Percentiles rank a stretch among this genome's conserved stretches.
These are phyloP conservation scores for Globisporangium yorkense DNA, from an alignment of 352 stramenopile genomes.

Conservation along the genomic window DNA sequence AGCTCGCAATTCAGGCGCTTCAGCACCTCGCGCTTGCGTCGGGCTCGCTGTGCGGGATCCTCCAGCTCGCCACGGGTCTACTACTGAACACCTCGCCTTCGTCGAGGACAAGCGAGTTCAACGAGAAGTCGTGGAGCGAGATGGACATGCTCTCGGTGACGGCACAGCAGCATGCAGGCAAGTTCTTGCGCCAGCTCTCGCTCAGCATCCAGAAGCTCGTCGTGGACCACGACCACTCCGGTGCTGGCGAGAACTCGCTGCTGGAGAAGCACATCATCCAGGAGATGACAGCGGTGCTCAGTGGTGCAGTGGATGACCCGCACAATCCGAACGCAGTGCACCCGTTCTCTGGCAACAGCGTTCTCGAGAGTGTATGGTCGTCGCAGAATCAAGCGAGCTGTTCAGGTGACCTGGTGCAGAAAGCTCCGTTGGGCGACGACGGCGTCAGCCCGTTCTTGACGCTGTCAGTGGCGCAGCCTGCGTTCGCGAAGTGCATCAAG, in stretches of 20 bases:
- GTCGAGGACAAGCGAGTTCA: conserved; percentile 13
- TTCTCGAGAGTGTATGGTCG: neutral
- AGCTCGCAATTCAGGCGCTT: conserved; percentile 54
- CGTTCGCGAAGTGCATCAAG: conserved; percentile 41
- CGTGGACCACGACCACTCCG: conserved; percentile 22
- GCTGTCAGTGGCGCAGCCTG: conserved; percentile 9
- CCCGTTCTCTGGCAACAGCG: neutral
- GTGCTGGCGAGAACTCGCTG: conserved; percentile 26
- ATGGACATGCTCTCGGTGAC: conserved; percentile 54
- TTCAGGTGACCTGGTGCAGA: neutral
- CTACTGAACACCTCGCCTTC: conserved; percentile 40
- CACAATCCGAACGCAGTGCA: conserved; percentile 9
- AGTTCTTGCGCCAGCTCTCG: conserved; percentile 48
- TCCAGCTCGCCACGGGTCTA: conserved; percentile 61
- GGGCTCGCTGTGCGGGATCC: conserved; percentile 70
- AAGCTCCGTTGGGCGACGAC: neutral
- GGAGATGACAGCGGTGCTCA: conserved; percentile 34
- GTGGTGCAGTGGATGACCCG: neutral
- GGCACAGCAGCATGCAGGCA: conserved; percentile 22
- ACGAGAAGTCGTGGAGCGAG: conserved; percentile 43
- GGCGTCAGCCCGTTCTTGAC: conserved; percentile 6
- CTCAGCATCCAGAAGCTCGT: conserved; percentile 49
- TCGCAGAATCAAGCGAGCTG: neutral
- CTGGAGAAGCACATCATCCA: conserved; percentile 52
- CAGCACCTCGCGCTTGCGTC: conserved; percentile 63